Evolutionary conservation across 2,329 filamentous ascomycete genomes (phyloP), one percentile per base, ranked within the genome.

Genomic region (Colletotrichum lupini): DNA sequence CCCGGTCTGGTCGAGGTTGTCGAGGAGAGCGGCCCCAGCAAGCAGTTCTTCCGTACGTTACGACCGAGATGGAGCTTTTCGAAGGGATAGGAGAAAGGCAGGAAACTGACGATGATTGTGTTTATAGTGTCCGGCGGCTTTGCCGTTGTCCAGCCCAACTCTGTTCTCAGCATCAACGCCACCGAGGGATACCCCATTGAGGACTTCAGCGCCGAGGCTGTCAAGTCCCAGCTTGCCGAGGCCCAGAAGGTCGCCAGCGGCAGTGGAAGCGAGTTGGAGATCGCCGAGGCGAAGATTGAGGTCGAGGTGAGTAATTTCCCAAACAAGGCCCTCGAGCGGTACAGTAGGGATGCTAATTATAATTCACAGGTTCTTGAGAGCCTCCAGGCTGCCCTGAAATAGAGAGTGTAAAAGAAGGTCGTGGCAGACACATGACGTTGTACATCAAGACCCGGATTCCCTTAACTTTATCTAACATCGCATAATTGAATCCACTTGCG

Each of bases 211-310:
- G 88, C 92, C 78, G 97, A 98, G 76, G 92, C 94, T 77, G 94
- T 99, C 84, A 91, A 91, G 82, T 91, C 93, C 82, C 96, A 98
- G 89, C 95, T 98, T 80, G 87, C 94, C 75, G 97, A 99, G 89
- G 95, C 95, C 77, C 94, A 98, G 87, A 98, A 98, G 92, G 92
- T 98, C 82, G 95, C 93, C 80, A 92, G 87, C 84, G 97, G 97
- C 82, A 92, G 89, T 82, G 97, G 96, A 81, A 98, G 95, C 85
- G 97, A 98, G 91, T 93, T 95, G 87, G 97, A 98, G 82, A 94
- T 98, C 86, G 96, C 96, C 77, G 97, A 99, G 92, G 97, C 97
- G 78, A 98, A 98, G 92, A 96, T 99, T 84, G 96, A 98, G 90
- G 87, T 99, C 79, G 97, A 99, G 95, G 96, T 98, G 86, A 83